Evolutionary conservation across 805 yeast species (phyloP).

Genomic region (Sugiyamaella valdiviana): DNA sequence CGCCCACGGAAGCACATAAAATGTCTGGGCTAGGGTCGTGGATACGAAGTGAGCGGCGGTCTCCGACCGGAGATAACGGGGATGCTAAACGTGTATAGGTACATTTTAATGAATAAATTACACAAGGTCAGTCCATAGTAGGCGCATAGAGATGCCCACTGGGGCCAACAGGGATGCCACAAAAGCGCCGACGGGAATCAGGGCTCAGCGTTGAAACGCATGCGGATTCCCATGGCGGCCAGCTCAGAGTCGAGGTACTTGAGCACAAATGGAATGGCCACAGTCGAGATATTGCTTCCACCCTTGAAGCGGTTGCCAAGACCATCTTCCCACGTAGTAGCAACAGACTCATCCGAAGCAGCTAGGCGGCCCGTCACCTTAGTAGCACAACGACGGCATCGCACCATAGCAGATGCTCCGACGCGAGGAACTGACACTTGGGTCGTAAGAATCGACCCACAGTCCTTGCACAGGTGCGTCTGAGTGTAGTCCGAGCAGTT

Average conservation of each 20-base stretch:
- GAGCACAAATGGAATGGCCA: constrained; percentile 94
- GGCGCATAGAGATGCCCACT: no score
- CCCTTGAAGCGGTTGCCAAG: constrained; percentile 88
- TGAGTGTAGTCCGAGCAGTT: constrained; percentile 96
- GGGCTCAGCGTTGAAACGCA: constrained; percentile 80
- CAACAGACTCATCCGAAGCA: constrained; percentile 38
- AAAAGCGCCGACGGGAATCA: constrained; percentile 7
- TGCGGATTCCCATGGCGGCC: constrained; percentile 94
- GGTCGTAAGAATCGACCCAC: constrained; percentile 88
- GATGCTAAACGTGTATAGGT: no score
- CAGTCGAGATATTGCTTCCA: constrained; percentile 89
- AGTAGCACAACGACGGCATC: constrained; percentile 88
- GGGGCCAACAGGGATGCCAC: not conserved
- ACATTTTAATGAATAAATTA: no score
- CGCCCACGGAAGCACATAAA: no score
- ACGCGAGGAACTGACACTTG: constrained; percentile 88
- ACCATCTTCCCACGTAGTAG: constrained; percentile 92
- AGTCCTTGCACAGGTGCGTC: constrained; percentile 79
- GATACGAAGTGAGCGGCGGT: no score
- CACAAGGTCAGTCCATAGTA: no score
- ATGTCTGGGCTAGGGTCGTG: no score
- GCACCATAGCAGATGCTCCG: constrained; percentile 67
- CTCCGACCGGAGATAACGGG: no score
- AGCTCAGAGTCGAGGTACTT: constrained; percentile 92
- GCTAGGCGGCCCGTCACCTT: constrained; percentile 47